phyloP scores from a whole-genome alignment of 2,329 filamentous ascomycete species.

The Beauveria medogensis region DNA sequence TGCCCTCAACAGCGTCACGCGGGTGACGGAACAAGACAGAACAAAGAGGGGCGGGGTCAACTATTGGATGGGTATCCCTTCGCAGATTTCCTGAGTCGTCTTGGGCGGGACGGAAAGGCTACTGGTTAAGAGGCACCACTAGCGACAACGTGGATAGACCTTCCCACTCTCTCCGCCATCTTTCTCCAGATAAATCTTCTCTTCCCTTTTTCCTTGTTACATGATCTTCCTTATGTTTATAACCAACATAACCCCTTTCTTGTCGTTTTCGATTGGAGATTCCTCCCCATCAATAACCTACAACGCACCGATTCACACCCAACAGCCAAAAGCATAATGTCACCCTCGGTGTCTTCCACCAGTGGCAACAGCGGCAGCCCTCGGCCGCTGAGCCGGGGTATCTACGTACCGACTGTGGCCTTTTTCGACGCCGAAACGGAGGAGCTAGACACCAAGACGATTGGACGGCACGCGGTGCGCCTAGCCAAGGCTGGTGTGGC shows the following conservation, averaged over 20 bases:
- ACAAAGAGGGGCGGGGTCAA: not conserved
- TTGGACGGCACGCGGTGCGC: conserved; percentile 54
- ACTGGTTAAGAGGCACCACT: not conserved
- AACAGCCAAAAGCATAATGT: conserved; percentile 2
- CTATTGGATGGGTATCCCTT: not conserved
- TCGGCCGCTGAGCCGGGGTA: conserved; percentile 40
- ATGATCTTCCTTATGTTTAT: not conserved
- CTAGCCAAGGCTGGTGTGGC: conserved; percentile 67
- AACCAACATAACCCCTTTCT: not conserved
- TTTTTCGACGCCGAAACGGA: conserved; percentile 62
- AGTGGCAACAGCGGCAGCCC: conserved; percentile 17
- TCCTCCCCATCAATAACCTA: not conserved
- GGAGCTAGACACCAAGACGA: conserved; percentile 56
- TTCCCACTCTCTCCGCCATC: not conserved
- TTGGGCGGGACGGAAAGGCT: not conserved
- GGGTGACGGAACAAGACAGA: not conserved
- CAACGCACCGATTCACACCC: not conserved
- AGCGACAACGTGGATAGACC: not conserved
- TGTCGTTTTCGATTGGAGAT: not conserved
- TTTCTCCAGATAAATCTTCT: not conserved
- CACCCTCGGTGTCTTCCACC: conserved; percentile 8
- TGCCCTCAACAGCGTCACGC: not conserved
- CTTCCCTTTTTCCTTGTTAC: not conserved
- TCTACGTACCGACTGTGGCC: conserved; percentile 67
- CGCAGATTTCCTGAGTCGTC: not conserved